Conservation (phyloP, 1,284 basidiomycete genomes). For the Trametes polyzona region DNA sequence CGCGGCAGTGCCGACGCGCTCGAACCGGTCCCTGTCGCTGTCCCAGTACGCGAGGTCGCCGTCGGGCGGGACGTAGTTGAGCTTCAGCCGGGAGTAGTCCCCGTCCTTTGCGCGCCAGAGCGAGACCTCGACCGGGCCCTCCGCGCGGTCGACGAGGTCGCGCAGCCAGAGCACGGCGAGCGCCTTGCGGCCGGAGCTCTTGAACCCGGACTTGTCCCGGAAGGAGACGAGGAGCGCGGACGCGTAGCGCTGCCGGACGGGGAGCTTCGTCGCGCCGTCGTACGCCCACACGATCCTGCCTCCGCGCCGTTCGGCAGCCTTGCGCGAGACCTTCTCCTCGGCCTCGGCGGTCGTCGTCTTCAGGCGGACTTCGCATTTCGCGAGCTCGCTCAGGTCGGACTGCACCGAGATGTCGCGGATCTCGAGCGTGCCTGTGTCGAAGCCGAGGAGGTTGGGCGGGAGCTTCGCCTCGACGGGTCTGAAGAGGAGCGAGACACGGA, state of each 20-base stretch:
- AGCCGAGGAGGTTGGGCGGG: conserved; percentile 60
- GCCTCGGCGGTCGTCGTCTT: conserved; percentile 35
- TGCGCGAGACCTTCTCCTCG: conserved; percentile 43
- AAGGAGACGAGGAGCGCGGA: conserved; percentile 61
- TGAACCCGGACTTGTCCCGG: conserved; percentile 44
- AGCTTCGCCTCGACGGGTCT: conserved; percentile 59
- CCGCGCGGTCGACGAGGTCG: conserved; percentile 52
- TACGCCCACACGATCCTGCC: conserved; percentile 50
- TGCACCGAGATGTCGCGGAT: conserved; percentile 38
- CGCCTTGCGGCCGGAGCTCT: conserved; percentile 49
- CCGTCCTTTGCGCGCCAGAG: conserved; percentile 39
- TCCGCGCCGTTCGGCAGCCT: conserved; percentile 48
- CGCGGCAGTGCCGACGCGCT: conserved; percentile 36
- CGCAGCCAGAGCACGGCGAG: conserved; percentile 66
- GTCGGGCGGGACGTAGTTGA: conserved; percentile 61
- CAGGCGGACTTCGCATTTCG: conserved; percentile 36
- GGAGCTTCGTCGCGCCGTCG: conserved; percentile 51
- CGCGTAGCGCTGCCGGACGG: conserved; percentile 64
- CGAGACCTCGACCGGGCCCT: conserved; percentile 43
- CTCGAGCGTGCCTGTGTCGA: conserved; percentile 68
- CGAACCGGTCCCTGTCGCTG: conserved; percentile 49
- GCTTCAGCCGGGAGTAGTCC: conserved; percentile 49
- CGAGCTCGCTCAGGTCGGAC: conserved; percentile 36
- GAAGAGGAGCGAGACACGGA: conserved; percentile 54
- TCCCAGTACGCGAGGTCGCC: conserved; percentile 53